Evolutionary conservation across 2,329 filamentous ascomycete species (phyloP).

Genomic region (Mycosphaerelloides madeirae): DNA sequence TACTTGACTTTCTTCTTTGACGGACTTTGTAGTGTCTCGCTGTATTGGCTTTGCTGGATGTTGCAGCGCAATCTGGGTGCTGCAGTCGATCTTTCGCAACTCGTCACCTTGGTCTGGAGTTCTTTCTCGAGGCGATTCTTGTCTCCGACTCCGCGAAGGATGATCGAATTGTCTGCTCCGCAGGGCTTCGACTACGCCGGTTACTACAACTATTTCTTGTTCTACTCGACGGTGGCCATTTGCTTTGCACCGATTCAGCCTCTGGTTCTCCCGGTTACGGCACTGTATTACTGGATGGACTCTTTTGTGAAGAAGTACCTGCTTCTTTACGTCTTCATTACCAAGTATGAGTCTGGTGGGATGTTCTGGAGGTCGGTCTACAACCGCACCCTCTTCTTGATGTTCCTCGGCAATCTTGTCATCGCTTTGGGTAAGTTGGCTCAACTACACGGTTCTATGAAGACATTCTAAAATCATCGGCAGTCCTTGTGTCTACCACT

Average conservation of each 20-base stretch:
- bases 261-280: slow-evolving; percentile 76
- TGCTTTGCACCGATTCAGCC: slow-evolving; percentile 84
- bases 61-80: slow-evolving; percentile 90
- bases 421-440: slow-evolving; percentile 52
- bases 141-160: slow-evolving; percentile 79
- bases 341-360: slow-evolving; percentile 93
- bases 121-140: slow-evolving; percentile 82
- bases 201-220: slow-evolving; percentile 98
- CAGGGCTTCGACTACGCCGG: slow-evolving; percentile 90
- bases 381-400: slow-evolving; percentile 85
- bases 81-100: slow-evolving; percentile 85
- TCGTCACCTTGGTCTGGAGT: slow-evolving; percentile 77
- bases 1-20: slow-evolving; percentile 62
- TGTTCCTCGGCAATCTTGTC: slow-evolving; percentile 72
- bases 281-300: slow-evolving; percentile 84
- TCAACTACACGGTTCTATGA: too few species aligned
- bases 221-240: slow-evolving; percentile 83
- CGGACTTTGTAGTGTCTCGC: slow-evolving; percentile 75
- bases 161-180: slow-evolving; percentile 89
- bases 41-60: slow-evolving; percentile 92
- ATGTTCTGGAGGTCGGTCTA: slow-evolving; percentile 87
- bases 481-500: slow-evolving; percentile 58
- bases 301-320: slow-evolving; percentile 92
- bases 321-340: slow-evolving; percentile 85
- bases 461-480: too few species aligned